Conservation (phyloP, 1,139 yeast genomes). For the Debaryomycetaceae sp. region DNA sequence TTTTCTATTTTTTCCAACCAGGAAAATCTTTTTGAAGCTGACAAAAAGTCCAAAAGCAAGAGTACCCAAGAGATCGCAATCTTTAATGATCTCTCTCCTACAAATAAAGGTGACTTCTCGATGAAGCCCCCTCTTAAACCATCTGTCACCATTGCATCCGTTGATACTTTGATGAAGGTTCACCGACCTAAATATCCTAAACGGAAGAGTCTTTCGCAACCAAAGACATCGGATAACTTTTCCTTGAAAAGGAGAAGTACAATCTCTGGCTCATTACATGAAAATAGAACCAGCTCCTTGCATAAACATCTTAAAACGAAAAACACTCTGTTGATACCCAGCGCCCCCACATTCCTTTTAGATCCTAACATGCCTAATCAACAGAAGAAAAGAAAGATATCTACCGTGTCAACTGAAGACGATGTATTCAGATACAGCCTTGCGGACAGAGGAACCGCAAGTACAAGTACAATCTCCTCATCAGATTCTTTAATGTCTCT, state of each 20-base stretch:
- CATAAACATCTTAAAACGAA: neutral
- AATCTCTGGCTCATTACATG: neutral
- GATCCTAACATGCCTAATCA: neutral
- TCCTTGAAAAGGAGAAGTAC: slow-evolving; percentile 1
- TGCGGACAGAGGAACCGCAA: neutral
- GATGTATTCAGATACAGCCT: neutral
- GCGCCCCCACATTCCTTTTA: neutral
- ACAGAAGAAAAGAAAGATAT: neutral
- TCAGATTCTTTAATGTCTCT: neutral
- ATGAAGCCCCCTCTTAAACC: slow-evolving; percentile 20
- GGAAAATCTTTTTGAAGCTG: slow-evolving; percentile 1
- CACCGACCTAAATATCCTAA: slow-evolving; percentile 7
- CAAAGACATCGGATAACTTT: neutral
- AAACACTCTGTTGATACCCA: neutral
- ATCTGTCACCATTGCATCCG: slow-evolving; percentile 23
- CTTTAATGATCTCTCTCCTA: neutral
- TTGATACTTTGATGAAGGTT: slow-evolving; percentile 14
- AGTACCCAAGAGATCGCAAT: neutral
- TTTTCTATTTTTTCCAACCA: slow-evolving; percentile 5
- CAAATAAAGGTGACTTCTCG: slow-evolving; percentile 1
- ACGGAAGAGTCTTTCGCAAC: slow-evolving; percentile 4
- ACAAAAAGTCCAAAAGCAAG: neutral
- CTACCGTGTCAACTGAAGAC: neutral
- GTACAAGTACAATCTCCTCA: neutral
- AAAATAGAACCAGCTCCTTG: neutral